Evolutionary conservation across 2,329 filamentous ascomycete genomes (phyloP).

Genomic region (Geosmithia morbida): DNA sequence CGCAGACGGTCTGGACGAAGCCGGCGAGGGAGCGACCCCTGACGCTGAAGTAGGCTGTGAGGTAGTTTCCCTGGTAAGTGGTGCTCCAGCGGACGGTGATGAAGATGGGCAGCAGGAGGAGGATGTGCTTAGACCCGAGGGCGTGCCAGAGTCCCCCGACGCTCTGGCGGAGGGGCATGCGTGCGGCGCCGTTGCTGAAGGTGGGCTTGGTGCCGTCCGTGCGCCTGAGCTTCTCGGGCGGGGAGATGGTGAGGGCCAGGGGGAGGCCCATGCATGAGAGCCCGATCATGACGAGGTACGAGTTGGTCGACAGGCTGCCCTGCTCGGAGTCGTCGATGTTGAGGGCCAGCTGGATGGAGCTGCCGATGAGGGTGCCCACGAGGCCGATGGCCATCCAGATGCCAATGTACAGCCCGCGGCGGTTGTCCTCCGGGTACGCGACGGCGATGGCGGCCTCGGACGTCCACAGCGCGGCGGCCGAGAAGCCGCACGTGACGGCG

Average conservation of each 20-base stretch:
- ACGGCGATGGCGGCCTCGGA: slow-evolving; percentile 32
- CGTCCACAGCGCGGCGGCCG: slow-evolving; percentile 34
- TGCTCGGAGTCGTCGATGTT: slow-evolving; percentile 23
- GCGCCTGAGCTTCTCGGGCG: slow-evolving; percentile 27
- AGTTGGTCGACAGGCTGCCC: background rate
- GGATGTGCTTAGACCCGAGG: slow-evolving; percentile 3
- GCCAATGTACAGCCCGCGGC: slow-evolving; percentile 23
- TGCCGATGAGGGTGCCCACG: slow-evolving; percentile 30
- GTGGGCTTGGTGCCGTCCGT: slow-evolving; percentile 12
- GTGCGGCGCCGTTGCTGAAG: background rate
- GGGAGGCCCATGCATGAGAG: slow-evolving; percentile 29
- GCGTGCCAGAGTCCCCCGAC: slow-evolving; percentile 2
- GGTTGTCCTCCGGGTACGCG: slow-evolving; percentile 30
- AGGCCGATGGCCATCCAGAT: slow-evolving; percentile 32
- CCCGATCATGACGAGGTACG: slow-evolving; percentile 22
- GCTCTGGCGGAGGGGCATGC: background rate
- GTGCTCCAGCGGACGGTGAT: slow-evolving; percentile 7
- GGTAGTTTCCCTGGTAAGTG: slow-evolving; percentile 7
- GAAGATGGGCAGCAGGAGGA: slow-evolving; percentile 6
- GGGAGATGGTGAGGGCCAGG: slow-evolving; percentile 26
- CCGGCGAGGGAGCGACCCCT: slow-evolving; percentile 8
- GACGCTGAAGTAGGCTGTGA: slow-evolving; percentile 6
- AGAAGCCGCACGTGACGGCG: slow-evolving; percentile 29
- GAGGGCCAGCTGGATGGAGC: slow-evolving; percentile 28
- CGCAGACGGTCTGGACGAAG: background rate